Base-by-base conservation (phyloP, 2,329 filamentous ascomycete species). In the Monilinia fructicola region DNA sequence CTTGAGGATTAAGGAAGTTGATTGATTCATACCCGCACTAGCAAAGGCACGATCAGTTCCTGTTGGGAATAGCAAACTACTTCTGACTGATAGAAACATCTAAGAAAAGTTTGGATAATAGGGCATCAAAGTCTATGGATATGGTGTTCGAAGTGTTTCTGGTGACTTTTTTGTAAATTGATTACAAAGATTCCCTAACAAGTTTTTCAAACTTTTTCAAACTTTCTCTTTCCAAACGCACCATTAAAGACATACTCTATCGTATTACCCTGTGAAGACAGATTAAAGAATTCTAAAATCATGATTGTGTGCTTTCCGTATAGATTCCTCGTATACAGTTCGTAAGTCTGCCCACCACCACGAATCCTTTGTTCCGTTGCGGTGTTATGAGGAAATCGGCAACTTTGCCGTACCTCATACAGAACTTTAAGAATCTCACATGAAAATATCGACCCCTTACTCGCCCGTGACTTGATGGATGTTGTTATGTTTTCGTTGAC, bases 351-450 rank as follows among this genome's bases (percentile, higher is more conserved):
- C 28, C 31, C 18, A 83, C 81, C 18, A 83, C 81, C 85, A 89
- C 18, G 89, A 89, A 77, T 95, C 91, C 88, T 40, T 12, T 40
- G 95, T 81, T 0, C 92, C 91, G 23, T 79, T 1, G 83, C 79
- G 0, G 90, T 93, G 73, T 95, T 90, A 76, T 95, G 91, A 35
- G 92, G 75, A 94, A 95, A 71, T 90, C 87, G 95, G 16, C 85
- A 40, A 91, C 72, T 21, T 9, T n/a, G 10, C 3, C 21, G 2
- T 48, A 48, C 6, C 21, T 48, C 44, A 9, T 12, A 18, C 21
- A n/a, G 21, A 10, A 18, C 5, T 48, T 48, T 5, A 7, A 21
- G 4, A 48, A 1, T 48, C 7, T 18, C 21, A 95, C 94, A 74
- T 94, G 93, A 78, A 91, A 95, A 82, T 82, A 94, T 3, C n/a